Evolutionary conservation across 106 monocot genomes (phyloP), one percentile per base, ranked within the genome.

Genomic region (Alisma plantagoaquatica): DNA sequence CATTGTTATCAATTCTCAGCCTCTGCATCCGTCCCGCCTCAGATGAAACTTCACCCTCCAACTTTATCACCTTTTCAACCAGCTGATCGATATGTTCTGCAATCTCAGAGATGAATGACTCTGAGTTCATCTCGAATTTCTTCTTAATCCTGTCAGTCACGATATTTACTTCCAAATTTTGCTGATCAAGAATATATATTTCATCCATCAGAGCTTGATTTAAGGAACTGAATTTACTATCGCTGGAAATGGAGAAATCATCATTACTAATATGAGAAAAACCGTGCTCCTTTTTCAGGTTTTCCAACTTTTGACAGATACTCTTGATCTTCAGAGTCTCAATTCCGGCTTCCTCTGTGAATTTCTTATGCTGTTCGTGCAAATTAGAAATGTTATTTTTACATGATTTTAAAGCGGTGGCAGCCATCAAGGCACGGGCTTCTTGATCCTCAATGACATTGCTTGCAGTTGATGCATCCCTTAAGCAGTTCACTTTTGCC

Each of bases 41-140:
- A 6, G 85, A 73, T 25, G 85, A 70, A 58, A 52, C 63, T 15
- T 50, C 60, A 4, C 58, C 42, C 46, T 85, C 85, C 43, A 80
- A 64, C 20, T 22, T 54, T 10, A 85, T 60, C 10, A 85, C 73
- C 53, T 84, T 85, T 26, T 53, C 49, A 0, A 79, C 76, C 35
- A 85, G 46, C 54, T 67, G 76, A 33, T 90, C 76, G 21, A 90
- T 77, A 51, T 77, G 73, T 50, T 77, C 80, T 0, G 80, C 75
- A 21, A 85, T 61, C 23, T 80, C 76, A 42, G 70, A 57, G 7
- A 73, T 69, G 44, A 70, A 70, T 11, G 63, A 33, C 9, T 78
- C 63, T 27, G 73, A 65, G 28, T 48, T 46, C 41, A 53, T 73
- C 47, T 73, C 54, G 41, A 77, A 69, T 18, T 69, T 62, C 31